Evolutionary conservation across 148 eudicot genomes (phyloP).

Genomic region (Rhododendron kiyosumense): DNA sequence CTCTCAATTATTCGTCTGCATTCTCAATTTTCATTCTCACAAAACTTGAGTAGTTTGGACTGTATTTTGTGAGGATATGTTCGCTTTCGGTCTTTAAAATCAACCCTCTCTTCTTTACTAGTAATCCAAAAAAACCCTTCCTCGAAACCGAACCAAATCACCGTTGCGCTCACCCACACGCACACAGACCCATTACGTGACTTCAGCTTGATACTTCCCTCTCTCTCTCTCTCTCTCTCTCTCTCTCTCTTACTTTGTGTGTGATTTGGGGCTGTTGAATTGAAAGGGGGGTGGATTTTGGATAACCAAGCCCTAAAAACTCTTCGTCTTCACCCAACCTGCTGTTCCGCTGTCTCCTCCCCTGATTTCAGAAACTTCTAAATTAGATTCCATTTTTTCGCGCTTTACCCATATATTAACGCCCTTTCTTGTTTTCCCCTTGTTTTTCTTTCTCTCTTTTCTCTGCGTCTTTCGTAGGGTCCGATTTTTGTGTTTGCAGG

Average conservation of each 20-base stretch:
- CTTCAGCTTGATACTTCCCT: no score
- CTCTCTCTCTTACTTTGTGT: neutral
- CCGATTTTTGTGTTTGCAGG: slow-evolving; percentile 9
- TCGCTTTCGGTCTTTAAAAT: no score
- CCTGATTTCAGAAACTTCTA: neutral
- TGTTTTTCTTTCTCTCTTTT: neutral
- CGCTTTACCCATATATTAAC: neutral
- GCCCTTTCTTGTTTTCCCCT: neutral
- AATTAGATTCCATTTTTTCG: neutral
- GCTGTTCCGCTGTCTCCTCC: neutral
- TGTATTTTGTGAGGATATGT: no score
- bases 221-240: no score
- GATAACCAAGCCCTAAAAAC: neutral
- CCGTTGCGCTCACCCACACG: no score
- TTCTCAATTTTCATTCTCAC: no score
- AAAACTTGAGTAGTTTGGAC: no score
- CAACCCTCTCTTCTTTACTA: no score
- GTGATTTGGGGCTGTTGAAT: neutral
- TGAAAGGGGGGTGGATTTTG: neutral
- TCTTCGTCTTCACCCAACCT: neutral
- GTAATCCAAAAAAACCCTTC: no score
- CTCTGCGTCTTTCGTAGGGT: neutral
- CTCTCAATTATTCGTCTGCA: no score
- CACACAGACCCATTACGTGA: no score
- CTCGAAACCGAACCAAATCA: no score